Base-by-base conservation (phyloP, 2,329 filamentous ascomycete species). In the Aureobasidium sp. region DNA sequence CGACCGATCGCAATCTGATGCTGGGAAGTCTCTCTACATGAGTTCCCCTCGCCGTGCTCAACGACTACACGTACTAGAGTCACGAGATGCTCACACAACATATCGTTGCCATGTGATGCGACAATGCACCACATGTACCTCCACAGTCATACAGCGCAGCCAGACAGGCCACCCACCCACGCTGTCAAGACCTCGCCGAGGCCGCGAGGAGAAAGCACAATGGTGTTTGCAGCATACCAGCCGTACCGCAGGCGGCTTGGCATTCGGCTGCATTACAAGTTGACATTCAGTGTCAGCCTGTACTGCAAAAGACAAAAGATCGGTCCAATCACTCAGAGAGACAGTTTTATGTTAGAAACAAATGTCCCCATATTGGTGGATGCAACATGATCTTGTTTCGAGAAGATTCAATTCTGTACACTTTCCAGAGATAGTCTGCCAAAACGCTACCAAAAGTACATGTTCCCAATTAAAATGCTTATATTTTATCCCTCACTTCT, bases 1-100 rank as follows among this genome's bases (percentile, higher is more conserved):
- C 71, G 42, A 73, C 71, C 42, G 72, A 74, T 65, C 67, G 70
- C 37, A 71, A 67, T 7, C 64, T 74, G 65, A 65, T 74, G 49
- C 65, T 74, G 3, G 72, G 72, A n/a, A 60, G 57, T 27, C 44
- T 60, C 34, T 60, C 57, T n/a, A 60, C 57, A 41, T 60, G 57
- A 60, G 45, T 15, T 11, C 15, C 15, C 27, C 29, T 22, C 17
- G n/a, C 9, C 3, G 5, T 11, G 17, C 4, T 11, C 31, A 36
- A 48, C 15, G n/a, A 49, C 34, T 15, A 25, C 22, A 42, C 36
- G 29, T 25, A 14, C 14, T 31, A 45, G n/a, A 51, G 25, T 25
- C 20, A 41, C 17, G 25, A 60, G 29, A 60, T 48, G 15, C 31
- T 22, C 31, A 48, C 42, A 12, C 34, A 34, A 17, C n/a, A 15